A percentile compares a stretch with the other conserved stretches of the same genome.
Conservation (phyloP, 805 yeast genomes). For the Candida namnaoensis region DNA sequence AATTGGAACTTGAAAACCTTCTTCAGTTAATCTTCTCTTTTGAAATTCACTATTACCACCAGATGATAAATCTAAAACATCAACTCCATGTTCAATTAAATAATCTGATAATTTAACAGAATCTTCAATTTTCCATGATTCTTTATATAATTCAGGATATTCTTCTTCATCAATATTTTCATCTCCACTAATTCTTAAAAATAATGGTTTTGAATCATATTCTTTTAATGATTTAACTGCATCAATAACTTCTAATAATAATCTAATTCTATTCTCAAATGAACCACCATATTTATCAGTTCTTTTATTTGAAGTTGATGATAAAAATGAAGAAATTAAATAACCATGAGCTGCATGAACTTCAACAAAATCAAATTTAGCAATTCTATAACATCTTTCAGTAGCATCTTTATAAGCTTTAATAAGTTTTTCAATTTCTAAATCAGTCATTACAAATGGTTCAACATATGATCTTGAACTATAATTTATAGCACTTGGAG, state of each 20-base stretch:
- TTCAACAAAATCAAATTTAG: conserved; percentile 54
- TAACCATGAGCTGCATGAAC: conserved; percentile 61
- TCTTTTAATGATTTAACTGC: conserved; percentile 27
- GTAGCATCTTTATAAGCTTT: conserved; percentile 37
- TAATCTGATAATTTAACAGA: conserved; percentile 30
- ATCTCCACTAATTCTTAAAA: conserved; percentile 36
- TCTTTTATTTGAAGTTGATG: conserved; percentile 38
- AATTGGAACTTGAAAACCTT: conserved; percentile 27
- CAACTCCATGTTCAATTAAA: conserved; percentile 35
- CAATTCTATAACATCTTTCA: conserved; percentile 34
- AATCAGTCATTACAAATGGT: conserved; percentile 35
- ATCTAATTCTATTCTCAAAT: conserved; percentile 46
- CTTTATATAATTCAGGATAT: conserved; percentile 15
- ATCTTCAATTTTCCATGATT: conserved; percentile 37
- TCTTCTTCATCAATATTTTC: conserved; percentile 21
- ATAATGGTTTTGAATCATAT: conserved; percentile 38
- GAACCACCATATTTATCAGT: conserved; percentile 59
- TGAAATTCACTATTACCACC: conserved; percentile 36
- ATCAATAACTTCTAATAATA: conserved; percentile 39
- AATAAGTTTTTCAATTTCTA: conserved; percentile 32
- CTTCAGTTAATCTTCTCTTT: conserved; percentile 16
- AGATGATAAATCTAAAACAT: conserved; percentile 44
- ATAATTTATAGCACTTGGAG: conserved; percentile 34
- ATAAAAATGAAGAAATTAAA: conserved; percentile 38
- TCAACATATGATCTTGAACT: conserved; percentile 9